Evolutionary conservation across 306 rosid species (phyloP).

Genomic region (Abrus pulchellus): DNA sequence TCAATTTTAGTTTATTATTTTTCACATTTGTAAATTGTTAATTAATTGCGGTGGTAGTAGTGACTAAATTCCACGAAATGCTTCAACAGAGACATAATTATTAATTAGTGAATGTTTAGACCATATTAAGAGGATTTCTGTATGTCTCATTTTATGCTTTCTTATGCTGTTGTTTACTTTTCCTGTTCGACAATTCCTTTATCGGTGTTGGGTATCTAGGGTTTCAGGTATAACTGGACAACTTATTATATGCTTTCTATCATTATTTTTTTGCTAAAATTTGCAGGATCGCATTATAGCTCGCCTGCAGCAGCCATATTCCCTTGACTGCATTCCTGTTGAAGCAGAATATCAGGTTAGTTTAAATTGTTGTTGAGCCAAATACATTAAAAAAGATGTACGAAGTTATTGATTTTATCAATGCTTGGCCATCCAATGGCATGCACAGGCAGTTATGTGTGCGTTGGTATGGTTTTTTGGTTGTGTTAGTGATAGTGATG

Average conservation of each 20-base stretch:
- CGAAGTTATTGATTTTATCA: neutral
- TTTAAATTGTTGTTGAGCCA: constrained; percentile 1
- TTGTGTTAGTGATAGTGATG: constrained; percentile 9
- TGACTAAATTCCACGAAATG: constrained; percentile 15
- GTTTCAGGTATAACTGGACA: neutral
- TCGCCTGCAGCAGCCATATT: constrained; percentile 97
- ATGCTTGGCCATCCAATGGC: constrained; percentile 14
- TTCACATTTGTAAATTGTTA: constrained; percentile 2
- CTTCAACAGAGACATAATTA: neutral
- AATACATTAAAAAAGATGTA: constrained; percentile 1
- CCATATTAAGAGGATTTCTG: neutral
- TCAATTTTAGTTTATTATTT: neutral
- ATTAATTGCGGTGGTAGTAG: too few species aligned
- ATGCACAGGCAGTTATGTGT: neutral
- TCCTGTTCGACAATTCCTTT: neutral
- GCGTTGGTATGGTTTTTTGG: neutral
- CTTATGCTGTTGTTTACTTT: constrained; percentile 12
- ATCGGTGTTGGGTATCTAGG: constrained; percentile 1
- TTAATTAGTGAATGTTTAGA: neutral
- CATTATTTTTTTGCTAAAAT: constrained; percentile 31
- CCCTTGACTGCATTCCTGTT: constrained; percentile 98
- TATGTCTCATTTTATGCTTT: constrained; percentile 19
- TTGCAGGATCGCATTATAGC: constrained; percentile 95
- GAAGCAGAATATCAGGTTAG: constrained; percentile 98
- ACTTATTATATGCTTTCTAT: neutral